Evolutionary conservation across 257 asterid genomes (phyloP).

Genomic region (Solanum piurae): DNA sequence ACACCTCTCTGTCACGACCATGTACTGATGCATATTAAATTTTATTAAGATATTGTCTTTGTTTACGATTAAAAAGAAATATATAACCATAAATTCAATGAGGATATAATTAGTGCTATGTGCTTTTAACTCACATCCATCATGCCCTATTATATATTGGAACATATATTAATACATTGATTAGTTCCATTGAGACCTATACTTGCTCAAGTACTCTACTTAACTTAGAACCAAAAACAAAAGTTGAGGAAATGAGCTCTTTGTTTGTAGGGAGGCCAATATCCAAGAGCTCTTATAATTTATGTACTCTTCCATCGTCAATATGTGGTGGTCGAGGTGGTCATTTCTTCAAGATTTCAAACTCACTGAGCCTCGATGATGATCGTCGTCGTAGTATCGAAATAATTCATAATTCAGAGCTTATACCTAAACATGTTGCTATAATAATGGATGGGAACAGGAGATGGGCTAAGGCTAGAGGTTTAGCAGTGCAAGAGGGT

Average conservation of each 20-base stretch:
- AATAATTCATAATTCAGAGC: neutral
- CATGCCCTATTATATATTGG: neutral
- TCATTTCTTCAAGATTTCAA: neutral
- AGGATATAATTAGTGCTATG: neutral
- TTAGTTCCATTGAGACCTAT: neutral
- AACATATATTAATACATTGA: neutral
- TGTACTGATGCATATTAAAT: neutral
- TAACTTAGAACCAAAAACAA: neutral
- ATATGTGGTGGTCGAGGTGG: neutral
- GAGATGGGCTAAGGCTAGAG: neutral
- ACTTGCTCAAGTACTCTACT: neutral
- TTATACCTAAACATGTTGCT: neutral
- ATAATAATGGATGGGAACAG: neutral
- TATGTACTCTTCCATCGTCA: neutral
- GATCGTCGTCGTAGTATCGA: neutral
- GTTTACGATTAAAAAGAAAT: no score
- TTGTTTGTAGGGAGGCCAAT: neutral
- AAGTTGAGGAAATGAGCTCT: neutral
- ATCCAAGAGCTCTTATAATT: neutral
- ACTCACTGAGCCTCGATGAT: neutral
- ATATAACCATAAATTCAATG: neutral
- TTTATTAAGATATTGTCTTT: no score
- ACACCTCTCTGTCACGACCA: neutral
- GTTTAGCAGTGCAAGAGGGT: neutral
- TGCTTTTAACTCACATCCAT: neutral